Conservation (phyloP, 2,329 filamentous ascomycete genomes). For the Ophiostoma montium region DNA sequence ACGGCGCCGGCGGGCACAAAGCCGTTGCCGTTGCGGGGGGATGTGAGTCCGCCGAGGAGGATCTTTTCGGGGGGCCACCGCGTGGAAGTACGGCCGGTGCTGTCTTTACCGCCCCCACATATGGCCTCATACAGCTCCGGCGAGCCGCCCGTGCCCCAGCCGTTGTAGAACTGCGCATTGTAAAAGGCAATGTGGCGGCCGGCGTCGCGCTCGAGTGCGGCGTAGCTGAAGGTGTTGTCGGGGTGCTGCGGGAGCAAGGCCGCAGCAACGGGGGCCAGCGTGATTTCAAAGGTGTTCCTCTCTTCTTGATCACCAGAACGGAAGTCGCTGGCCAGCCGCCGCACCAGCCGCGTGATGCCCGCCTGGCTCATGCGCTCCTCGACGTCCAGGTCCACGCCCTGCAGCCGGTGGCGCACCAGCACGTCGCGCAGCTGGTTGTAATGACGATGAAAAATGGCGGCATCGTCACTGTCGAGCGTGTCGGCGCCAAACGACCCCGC, state of each 20-base stretch:
- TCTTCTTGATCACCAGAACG: not conserved
- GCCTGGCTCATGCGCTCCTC: slow-evolving; percentile 59
- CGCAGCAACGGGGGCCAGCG: slow-evolving; percentile 63
- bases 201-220: slow-evolving; percentile 47
- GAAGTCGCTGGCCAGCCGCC: slow-evolving; percentile 49
- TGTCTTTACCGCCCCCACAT: slow-evolving; percentile 41
- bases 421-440: slow-evolving; percentile 51
- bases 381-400: slow-evolving; percentile 59
- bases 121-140: slow-evolving; percentile 36
- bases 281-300: slow-evolving; percentile 47
- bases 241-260: slow-evolving; percentile 44
- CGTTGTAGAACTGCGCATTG: slow-evolving; percentile 85
- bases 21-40: slow-evolving; percentile 54
- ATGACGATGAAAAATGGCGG: slow-evolving; percentile 50
- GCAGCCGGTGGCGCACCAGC: slow-evolving; percentile 40
- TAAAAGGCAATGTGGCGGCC: slow-evolving; percentile 62
- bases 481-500: slow-evolving; percentile 50
- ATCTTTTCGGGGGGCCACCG: slow-evolving; percentile 56
- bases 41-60: slow-evolving; percentile 70
- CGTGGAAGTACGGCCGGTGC: not conserved
- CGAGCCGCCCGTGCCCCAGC: slow-evolving; percentile 51
- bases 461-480: slow-evolving; percentile 32
- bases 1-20: slow-evolving; percentile 36
- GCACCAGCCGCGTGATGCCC: slow-evolving; percentile 47
- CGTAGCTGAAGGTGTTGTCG: slow-evolving; percentile 64